Evolutionary conservation across 164 flowering plant genomes (phyloP).

Genomic region (Chimonanthus salicifolius): DNA sequence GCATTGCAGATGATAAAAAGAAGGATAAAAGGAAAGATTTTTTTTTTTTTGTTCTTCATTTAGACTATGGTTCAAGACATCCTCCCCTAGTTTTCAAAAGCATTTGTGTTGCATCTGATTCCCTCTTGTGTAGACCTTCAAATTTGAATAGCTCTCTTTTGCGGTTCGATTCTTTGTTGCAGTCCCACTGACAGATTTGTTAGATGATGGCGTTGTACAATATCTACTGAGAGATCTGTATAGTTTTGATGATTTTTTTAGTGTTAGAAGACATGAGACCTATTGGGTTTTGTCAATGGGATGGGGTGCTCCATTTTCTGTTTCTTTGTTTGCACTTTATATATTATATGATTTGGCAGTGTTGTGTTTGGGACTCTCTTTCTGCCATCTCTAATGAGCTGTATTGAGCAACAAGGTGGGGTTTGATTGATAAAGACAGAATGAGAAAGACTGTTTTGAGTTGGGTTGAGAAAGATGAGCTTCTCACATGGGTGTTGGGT

Average conservation of each 20-base stretch:
- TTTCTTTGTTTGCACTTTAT: background rate
- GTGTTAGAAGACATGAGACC: background rate
- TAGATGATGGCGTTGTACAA: background rate
- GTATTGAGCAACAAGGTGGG: background rate
- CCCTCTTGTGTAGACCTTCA: background rate
- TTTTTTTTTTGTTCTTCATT: background rate
- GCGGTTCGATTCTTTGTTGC: background rate
- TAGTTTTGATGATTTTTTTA: no score
- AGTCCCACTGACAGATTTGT: background rate
- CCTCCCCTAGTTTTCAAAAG: background rate
- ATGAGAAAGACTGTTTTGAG: background rate
- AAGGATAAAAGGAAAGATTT: background rate
- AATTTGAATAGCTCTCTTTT: background rate
- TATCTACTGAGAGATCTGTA: background rate
- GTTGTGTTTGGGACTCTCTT: background rate
- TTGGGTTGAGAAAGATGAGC: background rate
- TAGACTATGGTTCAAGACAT: background rate
- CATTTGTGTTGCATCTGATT: background rate
- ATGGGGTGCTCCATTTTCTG: background rate
- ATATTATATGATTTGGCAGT: background rate
- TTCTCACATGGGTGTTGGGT: background rate
- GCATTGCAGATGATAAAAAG: constrained; percentile 25
- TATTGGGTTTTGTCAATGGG: background rate
- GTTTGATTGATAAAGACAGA: background rate
- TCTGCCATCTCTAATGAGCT: background rate